phyloP scores from a whole-genome alignment of 2,329 filamentous ascomycete genomes.

The Xylariaceae sp. region DNA sequence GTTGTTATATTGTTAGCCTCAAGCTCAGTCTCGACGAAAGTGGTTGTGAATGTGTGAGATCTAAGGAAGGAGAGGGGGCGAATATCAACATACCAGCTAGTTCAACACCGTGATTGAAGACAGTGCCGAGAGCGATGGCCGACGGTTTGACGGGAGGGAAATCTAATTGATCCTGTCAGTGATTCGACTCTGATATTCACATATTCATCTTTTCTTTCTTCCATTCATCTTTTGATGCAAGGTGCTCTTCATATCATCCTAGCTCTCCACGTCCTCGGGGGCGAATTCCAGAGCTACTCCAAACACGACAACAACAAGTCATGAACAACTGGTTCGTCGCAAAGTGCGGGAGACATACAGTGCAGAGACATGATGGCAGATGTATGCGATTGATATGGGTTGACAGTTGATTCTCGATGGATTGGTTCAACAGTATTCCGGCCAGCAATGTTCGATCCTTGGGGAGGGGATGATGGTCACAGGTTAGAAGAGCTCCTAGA shows the following conservation, averaged over 20 bases:
- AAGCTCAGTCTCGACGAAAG: too few species aligned
- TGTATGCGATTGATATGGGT: slow-evolving; percentile 11
- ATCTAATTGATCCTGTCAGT: slow-evolving; percentile 35
- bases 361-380: slow-evolving; percentile 52
- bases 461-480: slow-evolving; percentile 1
- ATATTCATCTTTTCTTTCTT: neutral
- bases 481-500: neutral
- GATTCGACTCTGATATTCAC: neutral
- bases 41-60: neutral
- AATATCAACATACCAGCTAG: slow-evolving; percentile 50
- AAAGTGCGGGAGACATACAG: slow-evolving; percentile 41
- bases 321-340: neutral
- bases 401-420: neutral
- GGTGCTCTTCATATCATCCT: neutral
- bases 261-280: neutral
- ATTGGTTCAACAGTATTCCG: neutral
- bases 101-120: slow-evolving; percentile 92
- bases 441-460: neutral
- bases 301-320: neutral
- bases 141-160: slow-evolving; percentile 86
- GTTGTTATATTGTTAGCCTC: neutral
- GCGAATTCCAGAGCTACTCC: neutral
- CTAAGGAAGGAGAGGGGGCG: neutral
- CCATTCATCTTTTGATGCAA: neutral
- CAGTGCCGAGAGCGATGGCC: slow-evolving; percentile 89